Evolutionary conservation across 352 stramenopile species (phyloP).

Genomic region (Phytophthora sp.): DNA sequence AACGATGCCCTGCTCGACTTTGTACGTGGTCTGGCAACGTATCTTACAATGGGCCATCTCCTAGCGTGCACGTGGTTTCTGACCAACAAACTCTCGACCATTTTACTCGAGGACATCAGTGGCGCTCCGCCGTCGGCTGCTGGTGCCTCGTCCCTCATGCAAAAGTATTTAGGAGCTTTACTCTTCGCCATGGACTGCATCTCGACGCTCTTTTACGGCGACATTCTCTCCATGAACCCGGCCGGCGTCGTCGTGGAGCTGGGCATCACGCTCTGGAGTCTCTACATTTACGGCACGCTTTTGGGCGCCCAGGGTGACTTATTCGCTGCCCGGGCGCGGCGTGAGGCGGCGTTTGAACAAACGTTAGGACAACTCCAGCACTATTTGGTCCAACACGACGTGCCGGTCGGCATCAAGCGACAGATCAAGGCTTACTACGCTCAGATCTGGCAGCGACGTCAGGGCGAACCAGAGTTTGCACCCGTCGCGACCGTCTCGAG

Average conservation of each 20-base stretch:
- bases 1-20: slow-evolving; percentile 56
- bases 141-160: too few species aligned
- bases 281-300: slow-evolving; percentile 77
- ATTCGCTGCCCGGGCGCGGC: slow-evolving; percentile 48
- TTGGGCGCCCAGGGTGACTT: slow-evolving; percentile 65
- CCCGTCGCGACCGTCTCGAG: slow-evolving; percentile 55
- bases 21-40: slow-evolving; percentile 50
- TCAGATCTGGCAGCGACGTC: slow-evolving; percentile 58
- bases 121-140: too few species aligned
- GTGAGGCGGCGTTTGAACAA: slow-evolving; percentile 69
- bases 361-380: slow-evolving; percentile 69
- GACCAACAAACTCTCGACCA: slow-evolving; percentile 38
- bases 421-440: slow-evolving; percentile 80
- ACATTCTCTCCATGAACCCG: slow-evolving; percentile 75
- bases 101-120: slow-evolving; percentile 38
- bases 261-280: slow-evolving; percentile 59
- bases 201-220: slow-evolving; percentile 73
- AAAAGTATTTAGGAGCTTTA: slow-evolving; percentile 27
- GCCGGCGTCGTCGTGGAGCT: slow-evolving; percentile 67
- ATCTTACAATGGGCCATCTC: slow-evolving; percentile 65
- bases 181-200: slow-evolving; percentile 72
- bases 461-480: slow-evolving; percentile 61
- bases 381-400: slow-evolving; percentile 72
- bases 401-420: slow-evolving; percentile 68
- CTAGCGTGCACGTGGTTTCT: slow-evolving; percentile 70